Evolutionary conservation across 768 basidiomycete genomes (phyloP).

Genomic region (Mycena amicta): DNA sequence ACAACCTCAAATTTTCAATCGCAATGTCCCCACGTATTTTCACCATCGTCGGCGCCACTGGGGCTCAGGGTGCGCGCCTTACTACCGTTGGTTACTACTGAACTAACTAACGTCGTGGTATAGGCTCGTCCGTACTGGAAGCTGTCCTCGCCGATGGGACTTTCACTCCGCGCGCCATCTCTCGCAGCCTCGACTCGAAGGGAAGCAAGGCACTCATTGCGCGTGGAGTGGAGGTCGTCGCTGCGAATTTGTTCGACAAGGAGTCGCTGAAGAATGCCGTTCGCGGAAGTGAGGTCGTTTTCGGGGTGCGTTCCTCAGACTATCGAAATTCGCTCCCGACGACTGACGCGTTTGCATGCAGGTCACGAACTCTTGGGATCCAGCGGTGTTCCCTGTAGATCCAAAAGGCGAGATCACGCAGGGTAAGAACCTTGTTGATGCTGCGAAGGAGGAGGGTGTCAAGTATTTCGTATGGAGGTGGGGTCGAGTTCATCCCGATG

Average conservation of each 20-base stretch:
- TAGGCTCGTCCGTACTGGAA: neutral
- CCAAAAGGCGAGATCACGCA: neutral
- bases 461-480: slow-evolving; percentile 6
- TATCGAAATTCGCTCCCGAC: neutral
- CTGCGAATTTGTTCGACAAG: neutral
- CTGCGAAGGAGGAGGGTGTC: neutral
- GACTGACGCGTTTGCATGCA: neutral
- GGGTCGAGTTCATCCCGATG: slow-evolving; percentile 33
- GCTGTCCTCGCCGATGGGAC: neutral
- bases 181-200: neutral
- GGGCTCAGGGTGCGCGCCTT: neutral
- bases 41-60: neutral
- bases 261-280: neutral
- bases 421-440: neutral
- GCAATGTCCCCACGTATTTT: neutral
- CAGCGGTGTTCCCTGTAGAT: neutral
- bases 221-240: neutral
- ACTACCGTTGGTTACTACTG: neutral
- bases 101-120: neutral
- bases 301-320: neutral
- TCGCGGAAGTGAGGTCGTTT: neutral
- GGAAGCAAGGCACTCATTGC: neutral
- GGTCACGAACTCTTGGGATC: neutral
- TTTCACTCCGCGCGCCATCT: neutral
- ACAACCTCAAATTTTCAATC: neutral